Conservation (phyloP, 768 basidiomycete species). For the Russula ochroleuca region DNA sequence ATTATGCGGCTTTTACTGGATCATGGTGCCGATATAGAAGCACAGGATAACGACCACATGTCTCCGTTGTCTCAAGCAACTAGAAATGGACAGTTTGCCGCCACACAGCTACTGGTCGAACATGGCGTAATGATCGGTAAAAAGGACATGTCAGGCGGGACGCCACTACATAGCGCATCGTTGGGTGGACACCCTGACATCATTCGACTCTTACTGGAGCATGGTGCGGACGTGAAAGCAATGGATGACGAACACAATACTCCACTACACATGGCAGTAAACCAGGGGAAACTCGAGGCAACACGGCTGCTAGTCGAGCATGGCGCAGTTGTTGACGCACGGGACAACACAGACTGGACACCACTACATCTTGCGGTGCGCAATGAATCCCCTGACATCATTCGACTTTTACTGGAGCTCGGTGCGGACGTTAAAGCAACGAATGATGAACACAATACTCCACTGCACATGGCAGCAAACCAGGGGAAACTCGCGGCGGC, state of each 20-base stretch:
- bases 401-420: not conserved
- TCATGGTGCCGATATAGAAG: not conserved
- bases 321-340: too few relatives aligned
- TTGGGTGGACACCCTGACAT: not conserved
- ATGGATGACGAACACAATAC: rapidly evolving
- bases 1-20: not conserved
- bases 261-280: not conserved
- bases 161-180: not conserved
- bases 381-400: not conserved
- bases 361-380: not conserved
- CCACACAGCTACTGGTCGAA: not conserved
- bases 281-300: too few relatives aligned
- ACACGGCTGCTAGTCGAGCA: too few relatives aligned
- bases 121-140: not conserved
- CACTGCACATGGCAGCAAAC: not conserved
- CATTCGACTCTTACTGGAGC: not conserved
- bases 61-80: not conserved
- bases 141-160: not conserved
- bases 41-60: not conserved
- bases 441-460: not conserved
- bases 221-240: not conserved
- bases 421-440: not conserved
- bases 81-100: not conserved
- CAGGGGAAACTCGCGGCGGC: not conserved
- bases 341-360: too few relatives aligned